Conservation (phyloP, 352 stramenopile genomes). For the Globisporangium barbulae region DNA sequence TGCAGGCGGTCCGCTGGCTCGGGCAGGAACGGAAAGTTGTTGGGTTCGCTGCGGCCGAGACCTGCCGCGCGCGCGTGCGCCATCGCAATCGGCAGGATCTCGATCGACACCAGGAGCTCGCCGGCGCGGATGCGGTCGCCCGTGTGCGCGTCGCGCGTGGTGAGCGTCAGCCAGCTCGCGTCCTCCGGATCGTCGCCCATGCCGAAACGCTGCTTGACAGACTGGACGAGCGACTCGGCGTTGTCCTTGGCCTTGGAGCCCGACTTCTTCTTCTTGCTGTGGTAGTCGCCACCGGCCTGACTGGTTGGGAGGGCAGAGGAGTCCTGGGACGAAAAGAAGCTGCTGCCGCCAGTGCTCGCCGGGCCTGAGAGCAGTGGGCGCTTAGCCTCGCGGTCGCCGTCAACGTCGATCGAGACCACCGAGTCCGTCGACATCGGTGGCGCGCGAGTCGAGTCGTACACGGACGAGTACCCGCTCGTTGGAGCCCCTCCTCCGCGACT, state of each 20-base stretch:
- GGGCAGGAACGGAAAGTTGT: slow-evolving; percentile 73
- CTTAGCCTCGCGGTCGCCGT: slow-evolving; percentile 23
- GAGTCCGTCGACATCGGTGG: slow-evolving; percentile 7
- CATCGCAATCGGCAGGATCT: slow-evolving; percentile 61
- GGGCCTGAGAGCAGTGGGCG: slow-evolving; percentile 4
- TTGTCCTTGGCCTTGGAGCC: slow-evolving; percentile 44
- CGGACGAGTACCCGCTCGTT: slow-evolving; percentile 16
- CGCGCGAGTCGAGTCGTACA: slow-evolving; percentile 12
- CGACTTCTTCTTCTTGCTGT: slow-evolving; percentile 18
- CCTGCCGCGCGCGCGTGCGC: slow-evolving; percentile 64
- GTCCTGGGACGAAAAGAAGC: slow-evolving; percentile 17
- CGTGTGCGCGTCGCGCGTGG: slow-evolving; percentile 54
- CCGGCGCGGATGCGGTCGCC: slow-evolving; percentile 56
- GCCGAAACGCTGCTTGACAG: slow-evolving; percentile 69
- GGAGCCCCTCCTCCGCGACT: slow-evolving; percentile 16
- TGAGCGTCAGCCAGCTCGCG: slow-evolving; percentile 70
- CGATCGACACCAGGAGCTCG: slow-evolving; percentile 67
- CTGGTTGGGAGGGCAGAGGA: slow-evolving; percentile 4
- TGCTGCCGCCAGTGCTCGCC: slow-evolving; percentile 5
- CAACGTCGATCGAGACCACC: slow-evolving; percentile 15
- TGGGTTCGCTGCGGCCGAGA: slow-evolving; percentile 70
- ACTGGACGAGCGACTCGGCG: slow-evolving; percentile 64
- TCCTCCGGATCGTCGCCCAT: slow-evolving; percentile 80
- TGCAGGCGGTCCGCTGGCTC: slow-evolving; percentile 73
- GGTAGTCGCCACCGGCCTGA: slow-evolving; percentile 3